Evolutionary conservation across 2,329 filamentous ascomycete species (phyloP).

Genomic region (Fulvia fulva): DNA sequence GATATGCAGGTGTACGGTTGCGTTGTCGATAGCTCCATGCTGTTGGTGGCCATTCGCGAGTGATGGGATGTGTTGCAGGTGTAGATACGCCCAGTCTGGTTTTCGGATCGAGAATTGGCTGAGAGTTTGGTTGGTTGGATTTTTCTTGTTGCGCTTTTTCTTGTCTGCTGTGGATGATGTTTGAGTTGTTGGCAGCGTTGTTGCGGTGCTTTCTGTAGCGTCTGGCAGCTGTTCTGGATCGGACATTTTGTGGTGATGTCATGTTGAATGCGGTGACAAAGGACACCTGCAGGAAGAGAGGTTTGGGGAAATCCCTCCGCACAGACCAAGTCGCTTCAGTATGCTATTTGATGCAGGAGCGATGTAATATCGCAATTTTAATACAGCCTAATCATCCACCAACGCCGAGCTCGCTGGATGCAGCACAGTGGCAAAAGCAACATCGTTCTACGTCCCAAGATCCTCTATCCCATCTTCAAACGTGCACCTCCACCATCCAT

Average conservation of each 20-base stretch:
- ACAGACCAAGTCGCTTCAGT: too few relatives aligned
- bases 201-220: conserved; percentile 4
- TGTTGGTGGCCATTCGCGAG: not conserved
- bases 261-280: not conserved
- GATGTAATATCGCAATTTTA: not conserved
- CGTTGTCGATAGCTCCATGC: conserved; percentile 49
- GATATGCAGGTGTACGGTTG: conserved; percentile 62
- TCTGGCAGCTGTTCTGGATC: conserved; percentile 12
- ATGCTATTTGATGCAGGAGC: not conserved
- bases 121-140: conserved; percentile 21
- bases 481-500: conserved; percentile 21
- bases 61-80: conserved; percentile 34
- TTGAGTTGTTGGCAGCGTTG: conserved; percentile 3
- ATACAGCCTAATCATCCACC: not conserved
- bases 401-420: conserved; percentile 2
- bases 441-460: not conserved
- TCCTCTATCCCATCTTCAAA: conserved; percentile 19
- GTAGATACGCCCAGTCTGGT: conserved; percentile 41
- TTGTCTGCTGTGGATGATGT: not conserved
- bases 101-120: conserved; percentile 38
- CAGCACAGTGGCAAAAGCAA: not conserved
- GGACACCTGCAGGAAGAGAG: not conserved
- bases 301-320: not conserved
- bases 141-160: conserved; percentile 19
- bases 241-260: conserved; percentile 3